Evolutionary conservation across 805 yeast genomes (phyloP), one percentile per base, ranked within the genome.

Genomic region (Wickerhamomyces queroliae): DNA sequence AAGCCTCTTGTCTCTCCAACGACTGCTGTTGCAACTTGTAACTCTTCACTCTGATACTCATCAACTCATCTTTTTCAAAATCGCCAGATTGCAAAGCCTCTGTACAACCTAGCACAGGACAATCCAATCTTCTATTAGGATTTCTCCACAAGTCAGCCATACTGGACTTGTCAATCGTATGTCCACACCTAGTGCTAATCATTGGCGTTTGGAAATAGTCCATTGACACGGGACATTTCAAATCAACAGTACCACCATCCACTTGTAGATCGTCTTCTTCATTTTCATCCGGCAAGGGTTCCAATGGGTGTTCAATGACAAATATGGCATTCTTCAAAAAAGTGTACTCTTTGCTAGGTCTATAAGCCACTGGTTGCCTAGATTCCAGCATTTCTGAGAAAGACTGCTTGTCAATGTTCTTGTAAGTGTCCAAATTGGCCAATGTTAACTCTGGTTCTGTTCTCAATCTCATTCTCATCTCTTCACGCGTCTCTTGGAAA

Each of bases 171-270:
- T 83, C 90, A 52, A 70, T 83, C 0, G 76, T 74, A 59, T 85
- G 95, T 0, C 66, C 64, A 59, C 95, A 85, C 23, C 53, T 58
- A 20, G 49, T 58, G 3, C 82, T 74, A n/a, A 63, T 70, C 49
- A 74, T 64, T 0, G 95, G 93, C 3, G 60, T 61, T 18, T 57
- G 63, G 56, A 74, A 81, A 32, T 64, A 56, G 38, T 69, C 64
- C 42, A 72, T 53, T 0, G 89, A 75, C 12, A 84, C 65, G 0
- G 91, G 91, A 54, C 90, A 88, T 20, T 66, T 70, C 41, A 85
- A 54, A 35, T 80, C 77, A n/a, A 85, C 64, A 27, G 63, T 73
- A 28, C 93, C 93, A 40, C 93, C 95, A 9, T 75, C 77, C 6
- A 84, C 71, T 31, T 70, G 74, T 24, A 84, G 34, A 18, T 81